Base-by-base conservation (phyloP, 163 green algal genomes). In the Trebouxia gelatinosa region DNA sequence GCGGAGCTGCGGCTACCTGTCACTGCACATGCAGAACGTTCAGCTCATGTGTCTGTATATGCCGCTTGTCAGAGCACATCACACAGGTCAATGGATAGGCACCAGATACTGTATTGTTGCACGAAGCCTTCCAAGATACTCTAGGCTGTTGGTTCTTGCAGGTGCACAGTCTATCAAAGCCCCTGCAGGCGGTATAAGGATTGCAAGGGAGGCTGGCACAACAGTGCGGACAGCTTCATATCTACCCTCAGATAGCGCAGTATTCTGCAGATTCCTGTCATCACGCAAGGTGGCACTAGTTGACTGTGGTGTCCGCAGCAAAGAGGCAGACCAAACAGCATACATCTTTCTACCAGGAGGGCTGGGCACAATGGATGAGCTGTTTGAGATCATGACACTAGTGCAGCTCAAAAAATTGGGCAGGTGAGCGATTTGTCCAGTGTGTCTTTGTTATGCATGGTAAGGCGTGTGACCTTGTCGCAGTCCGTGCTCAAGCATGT, bases 271-370 rank as follows among this genome's bases (percentile, higher is more conserved):
- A 62, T 93, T 90, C 79, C 70, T 95, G 79, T 89, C 89, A 11
- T 82, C 87, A 0, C 77, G 90, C 34, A 95, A 95, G 80, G 88
- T 87, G 16, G 90, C 89, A 6, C 79, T 94, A 6, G 84, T 90
- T 6, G 86, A 94, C 77, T 85, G 80, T 21, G 89, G 88, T 39
- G 85, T 91, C 57, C 79, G 89, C 0, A 76, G 71, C 35, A 39
- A 59, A 29, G 78, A 85, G 48, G 51, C 43, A 17, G 84, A 94
- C 48, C 77, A 75, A 32, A 92, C 87, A 29, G 90, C 89, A 13
- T 94, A 89, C 75, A 79, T 94, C 11, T 94, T 91, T 77, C 80
- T 94, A 74, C 88, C 87, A 5, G 87, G 87, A 9, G 89, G 87
- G 1, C 83, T 94, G 59, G 89, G 89, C 66, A 93, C 89, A 26